Evolutionary conservation across 805 yeast species (phyloP).

Genomic region (Grigorovia jiainica): DNA sequence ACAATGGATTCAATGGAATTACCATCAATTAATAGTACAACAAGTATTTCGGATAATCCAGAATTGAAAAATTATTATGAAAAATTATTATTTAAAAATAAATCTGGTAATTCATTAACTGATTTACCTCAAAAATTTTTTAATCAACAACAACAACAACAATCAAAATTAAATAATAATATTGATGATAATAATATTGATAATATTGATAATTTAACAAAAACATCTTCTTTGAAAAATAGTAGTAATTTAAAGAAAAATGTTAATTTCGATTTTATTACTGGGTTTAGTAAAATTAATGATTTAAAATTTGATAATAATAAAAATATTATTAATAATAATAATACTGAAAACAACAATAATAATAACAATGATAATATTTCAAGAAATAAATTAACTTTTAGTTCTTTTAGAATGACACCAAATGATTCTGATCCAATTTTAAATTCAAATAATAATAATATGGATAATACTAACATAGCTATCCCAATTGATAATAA

Average conservation of each 20-base stretch:
- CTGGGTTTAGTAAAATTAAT: conserved; percentile 12
- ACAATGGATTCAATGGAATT: conserved; percentile 12
- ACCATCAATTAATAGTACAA: conserved; percentile 27
- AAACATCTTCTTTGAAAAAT: conserved; percentile 1
- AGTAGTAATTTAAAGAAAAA: conserved; percentile 1
- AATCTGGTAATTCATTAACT: conserved; percentile 26
- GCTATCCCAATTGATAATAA: too few species aligned
- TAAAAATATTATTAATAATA: too few species aligned
- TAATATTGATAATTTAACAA: too few species aligned
- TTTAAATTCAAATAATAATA: background rate
- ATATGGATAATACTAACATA: background rate
- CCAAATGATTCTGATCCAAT: background rate
- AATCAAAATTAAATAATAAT: background rate
- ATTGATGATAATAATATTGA: background rate
- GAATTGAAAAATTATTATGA: conserved; percentile 27
- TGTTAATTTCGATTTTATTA: conserved; percentile 16
- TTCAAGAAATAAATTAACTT: background rate
- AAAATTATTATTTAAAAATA: conserved; percentile 25
- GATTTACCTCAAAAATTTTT: conserved; percentile 20
- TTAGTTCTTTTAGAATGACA: background rate
- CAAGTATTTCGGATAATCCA: conserved; percentile 28
- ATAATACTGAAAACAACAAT: too few species aligned
- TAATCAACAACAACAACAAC: background rate
- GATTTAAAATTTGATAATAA: background rate
- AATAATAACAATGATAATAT: too few species aligned